Conservation (phyloP, 257 asterid species). For the Ligustrum vulgare region DNA sequence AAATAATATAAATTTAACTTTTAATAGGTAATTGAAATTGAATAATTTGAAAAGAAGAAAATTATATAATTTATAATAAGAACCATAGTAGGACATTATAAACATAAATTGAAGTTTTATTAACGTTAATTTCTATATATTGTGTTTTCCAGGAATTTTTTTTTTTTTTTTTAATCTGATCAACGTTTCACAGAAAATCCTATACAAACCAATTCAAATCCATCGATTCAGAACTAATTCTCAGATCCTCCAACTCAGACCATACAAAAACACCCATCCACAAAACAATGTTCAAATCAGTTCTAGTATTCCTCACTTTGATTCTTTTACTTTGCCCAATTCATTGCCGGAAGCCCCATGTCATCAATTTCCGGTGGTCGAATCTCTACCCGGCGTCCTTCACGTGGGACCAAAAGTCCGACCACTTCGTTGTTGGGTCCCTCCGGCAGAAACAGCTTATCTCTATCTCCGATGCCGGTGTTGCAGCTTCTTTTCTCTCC, state of each 20-base stretch:
- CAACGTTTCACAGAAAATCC: neutral
- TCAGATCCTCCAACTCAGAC: neutral
- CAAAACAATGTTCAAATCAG: conserved; percentile 20
- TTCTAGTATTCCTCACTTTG: conserved; percentile 14
- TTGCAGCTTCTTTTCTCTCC: conserved; percentile 53
- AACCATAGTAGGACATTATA: no score
- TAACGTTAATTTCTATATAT: no score
- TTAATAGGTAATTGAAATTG: no score
- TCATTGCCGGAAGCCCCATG: conserved; percentile 45
- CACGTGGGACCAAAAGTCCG: conserved; percentile 68
- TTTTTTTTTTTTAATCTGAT: no score
- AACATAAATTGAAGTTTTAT: no score
- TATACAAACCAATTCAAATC: no score
- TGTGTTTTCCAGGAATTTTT: no score
- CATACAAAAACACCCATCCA: neutral
- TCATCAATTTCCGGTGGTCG: conserved; percentile 63
- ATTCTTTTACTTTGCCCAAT: conserved; percentile 8
- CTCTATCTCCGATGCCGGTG: conserved; percentile 86
- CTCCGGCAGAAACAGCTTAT: conserved; percentile 50
- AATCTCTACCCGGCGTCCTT: conserved; percentile 73
- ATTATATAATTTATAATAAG: no score
- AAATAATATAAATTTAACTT: no score
- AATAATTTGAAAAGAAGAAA: no score
- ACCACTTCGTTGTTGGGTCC: conserved; percentile 76
- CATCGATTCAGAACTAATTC: neutral